Base-by-base conservation (phyloP, 2,329 filamentous ascomycete genomes). In the Nigrospora sphaerica region DNA sequence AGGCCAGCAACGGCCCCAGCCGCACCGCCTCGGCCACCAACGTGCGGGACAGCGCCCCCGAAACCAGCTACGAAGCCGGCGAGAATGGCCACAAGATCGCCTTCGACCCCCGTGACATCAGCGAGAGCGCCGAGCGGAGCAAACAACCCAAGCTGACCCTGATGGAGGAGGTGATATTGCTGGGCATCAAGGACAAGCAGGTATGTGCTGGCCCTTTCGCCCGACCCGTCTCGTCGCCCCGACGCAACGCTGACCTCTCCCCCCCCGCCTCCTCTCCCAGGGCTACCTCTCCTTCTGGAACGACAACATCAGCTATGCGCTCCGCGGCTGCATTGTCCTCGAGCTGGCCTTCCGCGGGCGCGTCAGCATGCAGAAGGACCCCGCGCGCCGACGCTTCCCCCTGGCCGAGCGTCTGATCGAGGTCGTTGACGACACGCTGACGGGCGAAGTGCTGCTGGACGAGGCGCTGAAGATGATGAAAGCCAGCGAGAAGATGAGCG, bases 401-500 rank as follows among this genome's bases (percentile, higher is more conserved):
- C 76, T 97, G 50, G 85, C 92, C 56, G 93, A 98, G 70, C 82
- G 93, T 56, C 77, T 93, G 57, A 96, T 98, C 68, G 93, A 98
- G 72, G 93, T 98, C 54, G 83, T 97, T 62, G 93, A 98, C 68
- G 92, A 96, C 64, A 92, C 90, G 49, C 77, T 96, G 63, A 98
- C 93, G 6, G 93, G 93, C 57, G 93, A 98, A 73, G 93, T 97
- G 54, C 78, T 98, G 60, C 80, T 98, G 62, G 93, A 98, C 70
- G 93, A 98, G 74, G 88, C 93, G 49, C 75, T 98, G 62, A 98
- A 98, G 77, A 95, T 98, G 91, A 98, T 98, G 92, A 98, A 98
- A 78, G 85, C 88, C 58, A 96, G 90, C 69, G 93, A 98, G 75
- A 96, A 95, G 79, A 97, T 98, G 93, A 97, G 93, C 69, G 93